Percentiles rank a stretch among this genome's conserved stretches.
These are phyloP conservation scores for Psilocybe sp. DNA, from an alignment of 768 basidiomycete species.

Conservation along the genomic window DNA sequence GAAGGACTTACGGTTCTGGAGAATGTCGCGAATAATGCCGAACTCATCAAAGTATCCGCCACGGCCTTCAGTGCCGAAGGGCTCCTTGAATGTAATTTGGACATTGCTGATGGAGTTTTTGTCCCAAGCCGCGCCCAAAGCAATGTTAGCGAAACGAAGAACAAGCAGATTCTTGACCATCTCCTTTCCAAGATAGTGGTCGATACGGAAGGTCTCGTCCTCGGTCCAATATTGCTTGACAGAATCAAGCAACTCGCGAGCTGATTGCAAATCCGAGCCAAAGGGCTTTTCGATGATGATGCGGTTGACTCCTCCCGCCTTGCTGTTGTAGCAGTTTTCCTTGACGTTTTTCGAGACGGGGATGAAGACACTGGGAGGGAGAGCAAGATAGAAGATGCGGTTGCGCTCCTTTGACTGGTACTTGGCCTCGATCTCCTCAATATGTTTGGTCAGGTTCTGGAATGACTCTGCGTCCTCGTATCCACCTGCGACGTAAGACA, in stretches of 20 bases:
- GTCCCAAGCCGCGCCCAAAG: conserved; percentile 88
- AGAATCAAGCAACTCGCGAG: conserved; percentile 69
- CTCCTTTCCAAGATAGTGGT: conserved; percentile 99
- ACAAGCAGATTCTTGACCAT: conserved; percentile 99
- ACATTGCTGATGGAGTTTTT: conserved; percentile 95
- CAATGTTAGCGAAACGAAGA: conserved; percentile 91
- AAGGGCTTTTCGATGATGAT: conserved; percentile 99
- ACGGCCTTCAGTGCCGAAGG: conserved; percentile 98
- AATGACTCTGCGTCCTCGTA: conserved; percentile 88
- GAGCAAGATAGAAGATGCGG: conserved; percentile 94
- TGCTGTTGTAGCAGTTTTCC: conserved; percentile 70
- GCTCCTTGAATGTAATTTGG: conserved; percentile 99
- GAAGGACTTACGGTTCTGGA: conserved; percentile 88
- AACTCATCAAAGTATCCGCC: conserved; percentile 99
- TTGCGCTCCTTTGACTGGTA: conserved; percentile 66
- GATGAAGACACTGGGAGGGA: conserved; percentile 96
- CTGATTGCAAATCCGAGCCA: conserved; percentile 89
- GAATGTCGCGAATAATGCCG: conserved; percentile 95
- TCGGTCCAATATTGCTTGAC: conserved; percentile 91
- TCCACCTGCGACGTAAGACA: conserved; percentile 80
- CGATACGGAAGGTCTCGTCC: conserved; percentile 98
- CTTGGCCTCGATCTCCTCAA: conserved; percentile 73
- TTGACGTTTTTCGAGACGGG: conserved; percentile 83
- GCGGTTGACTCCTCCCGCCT: conserved; percentile 74
- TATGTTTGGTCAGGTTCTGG: conserved; percentile 67